Evolutionary conservation across 495 filamentous ascomycete species (phyloP), one percentile per base, ranked within the genome.

Genomic region (Elasticomyces elasticus): DNA sequence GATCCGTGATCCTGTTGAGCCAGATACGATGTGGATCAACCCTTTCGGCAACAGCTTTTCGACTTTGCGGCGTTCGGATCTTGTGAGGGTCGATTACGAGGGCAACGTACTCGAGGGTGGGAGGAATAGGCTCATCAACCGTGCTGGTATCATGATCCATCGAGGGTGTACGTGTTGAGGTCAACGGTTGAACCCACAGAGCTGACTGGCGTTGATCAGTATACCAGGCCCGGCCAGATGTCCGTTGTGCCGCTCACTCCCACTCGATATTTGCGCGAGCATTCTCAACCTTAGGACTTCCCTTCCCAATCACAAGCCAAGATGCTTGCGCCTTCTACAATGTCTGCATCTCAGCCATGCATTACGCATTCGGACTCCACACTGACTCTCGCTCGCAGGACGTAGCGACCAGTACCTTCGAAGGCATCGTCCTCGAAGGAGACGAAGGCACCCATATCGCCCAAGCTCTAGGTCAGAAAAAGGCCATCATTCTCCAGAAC

Each of bases 401-500:
- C 27, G 10, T 10, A 17, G 45, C 45, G 5, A 22, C 17, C n/a
- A 24, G 10, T 17, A 7, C 4, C 22, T 24, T 27, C 22, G 10
- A 49, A 26, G 22, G 45, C 10, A 26, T 49, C 7, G 45, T 49
- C 17, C 45, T 49, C 45, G 45, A 10, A 9, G 45, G 10, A 23
- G 45, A 49, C 27, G 45, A 49, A 49, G 22, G 45, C 22, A 49
- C 9, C 9, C 22, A 10, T n/a, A 49, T 49, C n/a, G 45, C 22
- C 9, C 9, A 10, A 10, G 9, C 10, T 15, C 9, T 49, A 10
- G 45, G 45, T 10, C 10, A 37, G n/a, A 49, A 49, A n/a, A 49
- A 49, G 22, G 45, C 45, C 22, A 26, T 49, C 22, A 24, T 49
- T 5, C 45, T 26, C 10, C 45, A 49, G 45, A 49, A 49, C 27